phyloP scores from a whole-genome alignment of 192 early-diverging fungal genomes.

The Umbelopsis isabellina region DNA sequence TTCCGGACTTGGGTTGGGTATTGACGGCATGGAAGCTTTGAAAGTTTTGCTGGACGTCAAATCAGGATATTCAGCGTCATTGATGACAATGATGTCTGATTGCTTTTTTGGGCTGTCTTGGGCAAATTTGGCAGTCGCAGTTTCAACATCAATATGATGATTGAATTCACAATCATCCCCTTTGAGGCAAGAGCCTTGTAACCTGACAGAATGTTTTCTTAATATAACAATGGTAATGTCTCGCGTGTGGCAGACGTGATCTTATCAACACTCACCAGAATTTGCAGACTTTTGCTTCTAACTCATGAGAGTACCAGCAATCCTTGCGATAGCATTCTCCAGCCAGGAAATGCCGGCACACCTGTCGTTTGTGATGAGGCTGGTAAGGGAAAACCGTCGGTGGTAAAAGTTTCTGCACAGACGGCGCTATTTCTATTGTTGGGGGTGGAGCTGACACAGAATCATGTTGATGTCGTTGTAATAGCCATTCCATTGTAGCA shows the following conservation, averaged over 20 bases:
- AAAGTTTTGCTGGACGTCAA: neutral
- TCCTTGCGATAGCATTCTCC: constrained; percentile 59
- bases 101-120: constrained; percentile 9
- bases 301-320: constrained; percentile 60
- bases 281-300: constrained; percentile 57
- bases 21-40: neutral
- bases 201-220: constrained; percentile 33
- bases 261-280: constrained; percentile 51
- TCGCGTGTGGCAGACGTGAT: neutral
- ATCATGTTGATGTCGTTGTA: constrained; percentile 22
- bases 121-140: constrained; percentile 38
- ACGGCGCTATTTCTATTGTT: neutral
- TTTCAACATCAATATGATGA: constrained; percentile 45
- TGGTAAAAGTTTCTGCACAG: neutral
- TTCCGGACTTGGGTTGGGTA: neutral
- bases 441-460: constrained; percentile 10
- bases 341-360: constrained; percentile 58
- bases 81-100: constrained; percentile 17
- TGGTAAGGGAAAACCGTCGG: neutral
- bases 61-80: constrained; percentile 19
- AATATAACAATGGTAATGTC: neutral
- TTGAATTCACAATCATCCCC: constrained; percentile 57
- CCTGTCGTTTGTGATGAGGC: constrained; percentile 36
- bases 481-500: constrained; percentile 38
- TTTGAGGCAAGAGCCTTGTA: constrained; percentile 55